Percentiles rank a stretch among this genome's conserved stretches.
Evolutionary conservation across 371 early-diverging fungal species (phyloP).

Genomic region (Mortierella sp.): DNA sequence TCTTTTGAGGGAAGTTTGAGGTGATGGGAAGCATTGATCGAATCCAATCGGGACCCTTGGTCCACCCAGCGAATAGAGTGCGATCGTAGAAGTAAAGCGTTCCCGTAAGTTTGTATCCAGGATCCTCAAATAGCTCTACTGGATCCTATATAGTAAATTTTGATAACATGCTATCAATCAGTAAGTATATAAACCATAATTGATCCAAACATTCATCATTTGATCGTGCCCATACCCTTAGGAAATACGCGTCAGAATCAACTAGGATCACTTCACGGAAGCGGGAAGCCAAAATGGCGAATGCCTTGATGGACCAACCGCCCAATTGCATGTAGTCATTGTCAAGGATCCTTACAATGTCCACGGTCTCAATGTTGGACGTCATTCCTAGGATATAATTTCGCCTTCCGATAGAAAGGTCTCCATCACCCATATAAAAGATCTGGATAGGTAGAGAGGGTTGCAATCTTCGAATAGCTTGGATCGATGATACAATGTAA

Average conservation of each 20-base stretch:
- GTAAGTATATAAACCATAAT: neutral
- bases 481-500: constrained; percentile 67
- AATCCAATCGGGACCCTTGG: constrained; percentile 59
- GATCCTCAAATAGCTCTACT: constrained; percentile 65
- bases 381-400: constrained; percentile 15
- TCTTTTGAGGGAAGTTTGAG: constrained; percentile 58
- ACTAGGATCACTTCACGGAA: constrained; percentile 76
- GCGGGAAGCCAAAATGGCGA: constrained; percentile 72
- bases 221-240: constrained; percentile 48
- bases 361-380: constrained; percentile 59
- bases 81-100: constrained; percentile 76
- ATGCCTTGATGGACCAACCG: constrained; percentile 76
- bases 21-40: constrained; percentile 63
- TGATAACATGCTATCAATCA: neutral
- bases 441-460: constrained; percentile 75
- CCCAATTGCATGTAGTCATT: constrained; percentile 62
- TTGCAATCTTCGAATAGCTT: constrained; percentile 17
- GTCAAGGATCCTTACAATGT: constrained; percentile 64
- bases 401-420: constrained; percentile 60
- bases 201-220: neutral
- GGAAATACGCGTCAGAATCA: constrained; percentile 80
- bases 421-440: constrained; percentile 69
- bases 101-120: constrained; percentile 68
- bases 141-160: constrained; percentile 57
- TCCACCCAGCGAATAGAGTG: constrained; percentile 59